These are phyloP conservation scores for Elasticomyces elasticus DNA, from an alignment of 495 filamentous ascomycete species.

Conservation along the genomic window DNA sequence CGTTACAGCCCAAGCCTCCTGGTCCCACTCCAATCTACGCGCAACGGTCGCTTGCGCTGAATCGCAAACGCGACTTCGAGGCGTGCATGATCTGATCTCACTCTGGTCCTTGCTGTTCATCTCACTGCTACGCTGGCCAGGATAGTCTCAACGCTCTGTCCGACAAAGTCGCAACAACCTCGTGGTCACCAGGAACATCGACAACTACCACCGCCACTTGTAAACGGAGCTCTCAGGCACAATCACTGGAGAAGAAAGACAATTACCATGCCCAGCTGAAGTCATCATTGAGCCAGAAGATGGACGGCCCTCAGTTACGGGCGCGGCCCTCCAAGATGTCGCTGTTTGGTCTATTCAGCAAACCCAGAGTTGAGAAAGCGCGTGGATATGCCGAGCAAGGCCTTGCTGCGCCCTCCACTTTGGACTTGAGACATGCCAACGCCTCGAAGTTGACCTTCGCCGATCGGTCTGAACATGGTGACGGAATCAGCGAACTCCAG, in stretches of 20 bases:
- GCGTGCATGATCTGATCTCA: not conserved
- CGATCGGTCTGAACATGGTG: not conserved
- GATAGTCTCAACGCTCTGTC: not conserved
- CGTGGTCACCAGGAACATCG: not conserved
- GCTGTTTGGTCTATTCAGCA: slow-evolving; percentile 34
- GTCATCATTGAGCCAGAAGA: not conserved
- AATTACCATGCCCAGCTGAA: slow-evolving; percentile 5
- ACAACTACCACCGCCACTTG: not conserved
- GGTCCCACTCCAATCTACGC: slow-evolving; percentile 3
- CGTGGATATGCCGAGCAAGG: slow-evolving; percentile 31
- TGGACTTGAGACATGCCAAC: slow-evolving; percentile 3
- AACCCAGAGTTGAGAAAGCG: slow-evolving; percentile 34
- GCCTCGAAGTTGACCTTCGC: not conserved
- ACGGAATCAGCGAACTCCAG: not conserved
- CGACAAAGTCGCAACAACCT: not conserved
- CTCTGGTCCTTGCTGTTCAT: not conserved
- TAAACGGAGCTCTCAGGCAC: slow-evolving; percentile 5
- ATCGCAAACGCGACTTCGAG: not conserved
- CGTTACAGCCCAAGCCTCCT: slow-evolving; percentile 1
- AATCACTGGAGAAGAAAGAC: not conserved
- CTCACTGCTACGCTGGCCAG: not conserved
- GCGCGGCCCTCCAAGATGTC: slow-evolving; percentile 30
- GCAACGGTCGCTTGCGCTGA: not conserved
- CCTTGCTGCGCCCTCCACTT: slow-evolving; percentile 16
- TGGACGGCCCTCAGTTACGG: slow-evolving; percentile 11